Conservation (phyloP, 2,329 filamentous ascomycete genomes). For the Talaromyces sp. region DNA sequence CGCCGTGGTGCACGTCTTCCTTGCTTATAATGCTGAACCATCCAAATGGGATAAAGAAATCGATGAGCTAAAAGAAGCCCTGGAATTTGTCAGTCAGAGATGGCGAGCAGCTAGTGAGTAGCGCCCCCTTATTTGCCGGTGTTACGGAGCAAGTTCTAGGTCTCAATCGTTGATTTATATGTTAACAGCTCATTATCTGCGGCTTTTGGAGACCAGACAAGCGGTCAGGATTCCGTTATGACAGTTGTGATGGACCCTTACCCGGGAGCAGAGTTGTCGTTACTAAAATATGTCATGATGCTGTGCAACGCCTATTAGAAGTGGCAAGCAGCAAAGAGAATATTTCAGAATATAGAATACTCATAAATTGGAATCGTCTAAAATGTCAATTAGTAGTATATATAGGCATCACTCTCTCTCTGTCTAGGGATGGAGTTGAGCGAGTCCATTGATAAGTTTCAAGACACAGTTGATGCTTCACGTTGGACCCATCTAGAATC, state of each 20-base stretch:
- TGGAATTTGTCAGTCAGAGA: slow-evolving; percentile 1
- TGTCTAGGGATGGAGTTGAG: too few species aligned
- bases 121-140: background rate
- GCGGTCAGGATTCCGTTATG: background rate
- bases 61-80: slow-evolving; percentile 1
- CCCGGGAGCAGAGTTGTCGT: too few species aligned
- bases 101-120: slow-evolving; percentile 4
- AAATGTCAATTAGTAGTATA: too few species aligned
- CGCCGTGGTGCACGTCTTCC: background rate
- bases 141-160: background rate
- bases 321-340: too few species aligned
- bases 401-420: too few species aligned
- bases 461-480: too few species aligned
- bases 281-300: too few species aligned
- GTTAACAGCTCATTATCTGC: slow-evolving; percentile 1
- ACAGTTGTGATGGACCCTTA: background rate
- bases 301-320: too few species aligned
- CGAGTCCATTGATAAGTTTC: too few species aligned
- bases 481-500: too few species aligned
- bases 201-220: slow-evolving; percentile 1
- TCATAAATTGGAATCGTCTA: too few species aligned
- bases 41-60: slow-evolving; percentile 3
- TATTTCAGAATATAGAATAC: too few species aligned
- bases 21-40: slow-evolving; percentile 1
- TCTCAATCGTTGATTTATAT: background rate